Evolutionary conservation across 2,329 filamentous ascomycete species (phyloP), one percentile per base, ranked within the genome.

Genomic region (Kalaharituber pfeilii): DNA sequence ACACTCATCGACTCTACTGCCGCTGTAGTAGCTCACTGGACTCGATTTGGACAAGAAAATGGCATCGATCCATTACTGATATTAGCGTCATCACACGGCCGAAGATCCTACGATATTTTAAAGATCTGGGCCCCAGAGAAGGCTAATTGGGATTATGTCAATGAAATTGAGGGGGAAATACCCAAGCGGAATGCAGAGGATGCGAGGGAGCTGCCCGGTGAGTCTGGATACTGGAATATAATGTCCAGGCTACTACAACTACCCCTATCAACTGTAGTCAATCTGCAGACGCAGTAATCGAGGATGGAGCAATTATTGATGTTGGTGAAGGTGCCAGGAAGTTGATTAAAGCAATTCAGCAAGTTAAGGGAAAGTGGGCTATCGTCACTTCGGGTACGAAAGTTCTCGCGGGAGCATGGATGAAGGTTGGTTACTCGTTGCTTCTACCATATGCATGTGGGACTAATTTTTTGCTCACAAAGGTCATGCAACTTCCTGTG

Each of bases 61-160:
- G 85, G 85, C 24, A 81, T 95, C 22, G 79, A 86, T 60, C 84
- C 86, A n/a, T 75, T 81, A 49, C 77, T 82, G 47, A 96, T 98
- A 63, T 76, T 96, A 25, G 77, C 86, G 64, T 94, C 86, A 8
- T 94, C 87, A 4, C 91, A 98, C 69, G 91, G 91, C 58, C 79
- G 89, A 56, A 75, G 91, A 56, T 86, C 81, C 61, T 94, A 96
- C 64, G 91, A 98, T 64, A 80, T 84, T 2, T 74, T 98, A 56
- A 78, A 78, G 66, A 72, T 88, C 26, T 77, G 94, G 56, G 81
- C 85, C 58, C 84, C 86, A 15, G 80, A 84, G 62, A 86, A 86
- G 66, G 91, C 91, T 42, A 95, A 82, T 63, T 89, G 84, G 86
- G 86, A 94, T 33, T 87, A 94, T 65, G 80, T 94, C 62, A 78